Percentiles rank a stretch among this genome's conserved stretches.
Conservation (phyloP, 257 asterid genomes). For the Solanum neorickii region DNA sequence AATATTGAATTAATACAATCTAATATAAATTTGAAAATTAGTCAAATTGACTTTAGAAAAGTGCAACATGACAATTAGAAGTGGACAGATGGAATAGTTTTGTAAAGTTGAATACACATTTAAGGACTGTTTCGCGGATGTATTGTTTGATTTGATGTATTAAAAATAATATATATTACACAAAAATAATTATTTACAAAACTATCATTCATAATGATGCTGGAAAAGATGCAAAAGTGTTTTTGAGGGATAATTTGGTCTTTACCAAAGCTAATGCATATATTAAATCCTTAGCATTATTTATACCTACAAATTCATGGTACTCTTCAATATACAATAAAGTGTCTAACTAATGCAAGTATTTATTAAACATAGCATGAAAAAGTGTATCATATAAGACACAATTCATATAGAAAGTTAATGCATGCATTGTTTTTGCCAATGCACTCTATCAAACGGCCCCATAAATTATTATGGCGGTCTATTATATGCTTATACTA, state of each 20-base stretch:
- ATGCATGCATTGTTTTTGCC: background rate
- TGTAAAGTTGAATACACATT: background rate
- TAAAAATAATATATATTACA: no score
- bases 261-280: background rate
- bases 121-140: background rate
- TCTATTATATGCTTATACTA: no score
- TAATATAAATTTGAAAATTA: no score
- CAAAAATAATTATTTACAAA: background rate
- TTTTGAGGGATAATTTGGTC: background rate
- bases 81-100: background rate
- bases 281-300: background rate
- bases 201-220: background rate
- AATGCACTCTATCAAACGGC: background rate
- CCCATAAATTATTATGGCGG: background rate
- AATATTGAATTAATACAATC: no score
- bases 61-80: background rate
- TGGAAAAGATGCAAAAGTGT: background rate
- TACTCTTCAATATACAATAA: background rate
- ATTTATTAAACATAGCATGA: background rate
- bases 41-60: background rate
- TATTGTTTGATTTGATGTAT: background rate
- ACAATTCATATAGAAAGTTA: background rate
- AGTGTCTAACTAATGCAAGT: background rate
- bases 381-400: background rate
- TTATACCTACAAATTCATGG: background rate